A percentile compares a stretch with the other conserved stretches of the same genome.
These are phyloP conservation scores for Alternaria tenuissima DNA, from an alignment of 2,329 filamentous ascomycete species.

Conservation along the genomic window DNA sequence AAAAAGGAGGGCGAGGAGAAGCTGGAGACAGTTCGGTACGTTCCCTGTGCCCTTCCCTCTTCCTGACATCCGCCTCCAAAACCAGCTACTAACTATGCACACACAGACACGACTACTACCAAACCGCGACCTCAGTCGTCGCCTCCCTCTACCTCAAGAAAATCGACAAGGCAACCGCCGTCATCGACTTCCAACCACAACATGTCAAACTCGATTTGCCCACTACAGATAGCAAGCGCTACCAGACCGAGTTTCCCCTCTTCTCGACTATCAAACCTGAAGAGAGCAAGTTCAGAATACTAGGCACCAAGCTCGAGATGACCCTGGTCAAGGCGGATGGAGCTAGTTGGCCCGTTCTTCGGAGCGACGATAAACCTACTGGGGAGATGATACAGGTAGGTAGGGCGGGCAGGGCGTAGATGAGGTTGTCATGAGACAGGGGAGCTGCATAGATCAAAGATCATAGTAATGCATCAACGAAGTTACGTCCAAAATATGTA, in stretches of 20 bases:
- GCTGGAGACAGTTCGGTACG: conserved; percentile 77
- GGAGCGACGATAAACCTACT: conserved; percentile 75
- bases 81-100: conserved; percentile 13
- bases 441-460: not conserved
- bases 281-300: conserved; percentile 78
- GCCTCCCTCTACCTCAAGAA: conserved; percentile 97
- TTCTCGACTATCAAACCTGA: conserved; percentile 79
- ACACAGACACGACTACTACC: conserved; percentile 86
- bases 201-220: conserved; percentile 79
- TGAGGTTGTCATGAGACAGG: not conserved
- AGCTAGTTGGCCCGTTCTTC: conserved; percentile 83
- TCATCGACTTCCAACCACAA: conserved; percentile 71
- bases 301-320: conserved; percentile 90
- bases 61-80: not conserved
- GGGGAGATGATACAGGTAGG: conserved; percentile 92
- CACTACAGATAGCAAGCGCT: conserved; percentile 88
- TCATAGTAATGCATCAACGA: conserved; percentile 5
- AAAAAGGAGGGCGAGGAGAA: conserved; percentile 78
- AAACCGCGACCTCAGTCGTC: conserved; percentile 84
- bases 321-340: conserved; percentile 76
- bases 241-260: conserved; percentile 75
- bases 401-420: conserved; percentile 65
- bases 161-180: conserved; percentile 82
- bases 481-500: not conserved
- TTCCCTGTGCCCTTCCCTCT: not conserved